phyloP scores from a whole-genome alignment of 768 basidiomycete species.

The Trametes sanguinea region DNA sequence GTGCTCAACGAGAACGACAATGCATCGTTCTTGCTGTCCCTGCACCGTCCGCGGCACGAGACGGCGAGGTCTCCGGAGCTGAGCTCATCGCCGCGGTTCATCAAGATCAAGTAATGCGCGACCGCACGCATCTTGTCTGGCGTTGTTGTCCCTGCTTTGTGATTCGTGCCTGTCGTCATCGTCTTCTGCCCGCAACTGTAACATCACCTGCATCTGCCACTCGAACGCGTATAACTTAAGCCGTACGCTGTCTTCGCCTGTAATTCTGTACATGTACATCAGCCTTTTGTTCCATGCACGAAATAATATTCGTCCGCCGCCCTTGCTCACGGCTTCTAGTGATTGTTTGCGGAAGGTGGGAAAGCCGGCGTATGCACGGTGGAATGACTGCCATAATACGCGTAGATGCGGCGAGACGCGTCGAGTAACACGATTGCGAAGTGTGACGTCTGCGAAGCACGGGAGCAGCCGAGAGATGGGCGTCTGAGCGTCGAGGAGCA shows the following conservation, averaged over 20 bases:
- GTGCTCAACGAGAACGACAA: constrained; percentile 75
- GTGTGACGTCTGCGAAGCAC: constrained; percentile 6
- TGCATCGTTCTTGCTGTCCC: constrained; percentile 58
- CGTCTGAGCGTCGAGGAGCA: not conserved
- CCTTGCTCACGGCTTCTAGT: too few species aligned
- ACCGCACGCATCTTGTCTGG: not conserved
- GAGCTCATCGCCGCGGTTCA: constrained; percentile 37
- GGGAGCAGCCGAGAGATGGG: not conserved
- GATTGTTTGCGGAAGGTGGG: too few species aligned
- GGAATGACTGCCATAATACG: not conserved
- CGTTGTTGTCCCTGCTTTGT: constrained; percentile 8
- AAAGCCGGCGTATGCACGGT: too few species aligned
- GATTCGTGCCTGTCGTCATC: not conserved
- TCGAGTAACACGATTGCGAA: not conserved
- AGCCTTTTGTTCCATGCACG: not conserved
- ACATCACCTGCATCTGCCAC: constrained; percentile 18
- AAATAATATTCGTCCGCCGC: not conserved
- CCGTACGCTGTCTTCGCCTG: constrained; percentile 4
- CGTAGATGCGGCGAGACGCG: not conserved
- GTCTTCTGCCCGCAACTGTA: constrained; percentile 27
- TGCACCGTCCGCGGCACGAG: constrained; percentile 45
- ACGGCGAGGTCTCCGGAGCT: constrained; percentile 34
- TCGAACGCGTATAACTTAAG: constrained; percentile 7
- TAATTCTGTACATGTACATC: constrained; percentile 20
- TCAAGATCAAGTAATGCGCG: constrained; percentile 45